Conservation (phyloP, 306 rosid genomes). For the Erythrophleum fordii region DNA sequence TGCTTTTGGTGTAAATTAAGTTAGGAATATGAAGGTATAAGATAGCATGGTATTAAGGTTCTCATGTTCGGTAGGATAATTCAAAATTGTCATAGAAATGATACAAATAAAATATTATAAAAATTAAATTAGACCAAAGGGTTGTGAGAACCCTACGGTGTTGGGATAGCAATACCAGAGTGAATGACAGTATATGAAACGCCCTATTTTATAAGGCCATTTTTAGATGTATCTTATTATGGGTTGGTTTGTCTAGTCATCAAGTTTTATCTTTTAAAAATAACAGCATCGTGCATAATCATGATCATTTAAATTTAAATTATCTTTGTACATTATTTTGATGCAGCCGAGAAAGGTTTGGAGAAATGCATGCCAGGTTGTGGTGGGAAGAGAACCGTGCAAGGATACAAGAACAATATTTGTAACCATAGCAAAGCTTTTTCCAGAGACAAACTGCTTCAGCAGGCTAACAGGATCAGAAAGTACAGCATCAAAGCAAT, state of each 20-base stretch:
- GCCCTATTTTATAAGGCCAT: background rate
- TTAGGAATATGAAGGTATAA: too few relatives aligned
- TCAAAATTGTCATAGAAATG: background rate
- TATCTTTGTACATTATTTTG: background rate
- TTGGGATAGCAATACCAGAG: too few relatives aligned
- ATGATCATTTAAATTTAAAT: background rate
- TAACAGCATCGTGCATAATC: background rate
- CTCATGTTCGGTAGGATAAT: background rate
- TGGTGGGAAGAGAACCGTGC: slow-evolving; percentile 83
- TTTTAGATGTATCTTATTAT: background rate
- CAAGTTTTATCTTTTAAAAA: background rate
- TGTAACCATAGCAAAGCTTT: slow-evolving; percentile 37
- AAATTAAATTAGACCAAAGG: too few relatives aligned
- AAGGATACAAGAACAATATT: slow-evolving; percentile 74
- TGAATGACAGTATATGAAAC: too few relatives aligned
- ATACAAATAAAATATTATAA: background rate
- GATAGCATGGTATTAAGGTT: background rate
- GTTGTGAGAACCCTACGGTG: too few relatives aligned
- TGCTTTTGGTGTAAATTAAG: background rate
- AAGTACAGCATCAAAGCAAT: slow-evolving; percentile 26
- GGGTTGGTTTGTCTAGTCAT: background rate
- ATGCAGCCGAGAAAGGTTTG: slow-evolving; percentile 68
- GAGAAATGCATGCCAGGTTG: slow-evolving; percentile 72
- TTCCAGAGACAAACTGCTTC: background rate
- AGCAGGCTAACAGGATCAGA: background rate